Conservation (phyloP, 352 stramenopile species). For the Halophytophthora batemanensis region DNA sequence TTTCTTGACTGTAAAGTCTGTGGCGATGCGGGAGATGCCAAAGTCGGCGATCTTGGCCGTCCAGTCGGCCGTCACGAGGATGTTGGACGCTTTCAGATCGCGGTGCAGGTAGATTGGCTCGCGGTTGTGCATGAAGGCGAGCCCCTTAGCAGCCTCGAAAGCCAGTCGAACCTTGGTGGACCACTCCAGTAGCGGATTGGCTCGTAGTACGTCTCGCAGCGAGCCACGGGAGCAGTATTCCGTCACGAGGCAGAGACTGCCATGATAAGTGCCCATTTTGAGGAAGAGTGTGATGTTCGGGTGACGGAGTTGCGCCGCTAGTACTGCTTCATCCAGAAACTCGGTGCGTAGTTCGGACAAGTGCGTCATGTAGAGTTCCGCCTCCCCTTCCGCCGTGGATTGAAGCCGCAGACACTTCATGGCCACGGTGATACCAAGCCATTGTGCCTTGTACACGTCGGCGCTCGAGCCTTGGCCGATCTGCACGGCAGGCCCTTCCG, state of each 20-base stretch:
- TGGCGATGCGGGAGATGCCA: constrained; percentile 68
- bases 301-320: constrained; percentile 61
- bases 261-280: constrained; percentile 61
- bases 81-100: constrained; percentile 75
- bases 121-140: constrained; percentile 79
- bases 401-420: constrained; percentile 69
- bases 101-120: constrained; percentile 73
- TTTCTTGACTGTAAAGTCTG: constrained; percentile 57
- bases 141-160: constrained; percentile 64
- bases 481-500: constrained; percentile 53
- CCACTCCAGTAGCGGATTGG: constrained; percentile 66
- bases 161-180: constrained; percentile 61
- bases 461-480: constrained; percentile 67
- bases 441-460: constrained; percentile 65
- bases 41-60: constrained; percentile 76
- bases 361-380: constrained; percentile 70
- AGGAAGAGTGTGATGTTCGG: constrained; percentile 80
- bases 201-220: constrained; percentile 54
- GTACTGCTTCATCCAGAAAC: constrained; percentile 63
- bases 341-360: constrained; percentile 54
- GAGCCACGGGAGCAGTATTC: constrained; percentile 68
- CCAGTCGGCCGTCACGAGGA: constrained; percentile 71
- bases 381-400: constrained; percentile 23
- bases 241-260: constrained; percentile 66
- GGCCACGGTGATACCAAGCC: constrained; percentile 72